Conservation (phyloP, 108 stramenopile genomes). For the Cyclotella distinguenda region DNA sequence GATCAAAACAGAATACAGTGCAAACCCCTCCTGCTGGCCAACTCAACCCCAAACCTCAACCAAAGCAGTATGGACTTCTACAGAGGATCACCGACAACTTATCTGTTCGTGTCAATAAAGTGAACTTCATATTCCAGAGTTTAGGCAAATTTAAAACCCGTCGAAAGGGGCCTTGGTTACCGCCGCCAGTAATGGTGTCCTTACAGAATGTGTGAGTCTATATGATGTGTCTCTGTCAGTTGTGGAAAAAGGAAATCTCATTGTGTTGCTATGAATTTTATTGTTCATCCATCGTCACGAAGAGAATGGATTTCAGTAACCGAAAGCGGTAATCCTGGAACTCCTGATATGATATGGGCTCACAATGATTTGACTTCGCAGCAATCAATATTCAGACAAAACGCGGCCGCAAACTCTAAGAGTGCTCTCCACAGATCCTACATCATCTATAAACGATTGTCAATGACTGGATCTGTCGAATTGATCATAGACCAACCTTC, state of each 20-base stretch:
- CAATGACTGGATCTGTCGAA: slow-evolving; percentile 34
- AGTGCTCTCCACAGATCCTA: slow-evolving; percentile 39
- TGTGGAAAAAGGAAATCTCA: neutral
- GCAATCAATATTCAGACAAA: slow-evolving; percentile 1
- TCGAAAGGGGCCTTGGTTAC: slow-evolving; percentile 68
- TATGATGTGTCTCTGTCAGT: neutral
- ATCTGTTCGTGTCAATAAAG: slow-evolving; percentile 54
- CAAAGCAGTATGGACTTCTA: slow-evolving; percentile 52
- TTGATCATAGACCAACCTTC: slow-evolving; percentile 9
- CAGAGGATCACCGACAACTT: slow-evolving; percentile 82
- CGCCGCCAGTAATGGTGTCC: slow-evolving; percentile 46
- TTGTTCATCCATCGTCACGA: too few species aligned
- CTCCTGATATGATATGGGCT: slow-evolving; percentile 67
- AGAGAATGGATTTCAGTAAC: slow-evolving; percentile 60
- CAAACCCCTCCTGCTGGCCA: too few species aligned
- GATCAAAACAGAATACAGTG: too few species aligned
- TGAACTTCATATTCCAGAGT: slow-evolving; percentile 54
- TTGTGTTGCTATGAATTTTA: neutral
- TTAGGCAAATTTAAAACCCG: slow-evolving; percentile 79
- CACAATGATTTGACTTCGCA: slow-evolving; percentile 59
- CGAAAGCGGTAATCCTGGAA: slow-evolving; percentile 59
- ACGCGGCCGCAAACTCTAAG: neutral
- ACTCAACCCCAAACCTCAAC: slow-evolving; percentile 20
- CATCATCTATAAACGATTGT: slow-evolving; percentile 66
- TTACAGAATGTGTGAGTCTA: slow-evolving; percentile 39